These are phyloP conservation scores for Gastrolobium villosum DNA, from an alignment of 306 rosid species.

Conservation along the genomic window DNA sequence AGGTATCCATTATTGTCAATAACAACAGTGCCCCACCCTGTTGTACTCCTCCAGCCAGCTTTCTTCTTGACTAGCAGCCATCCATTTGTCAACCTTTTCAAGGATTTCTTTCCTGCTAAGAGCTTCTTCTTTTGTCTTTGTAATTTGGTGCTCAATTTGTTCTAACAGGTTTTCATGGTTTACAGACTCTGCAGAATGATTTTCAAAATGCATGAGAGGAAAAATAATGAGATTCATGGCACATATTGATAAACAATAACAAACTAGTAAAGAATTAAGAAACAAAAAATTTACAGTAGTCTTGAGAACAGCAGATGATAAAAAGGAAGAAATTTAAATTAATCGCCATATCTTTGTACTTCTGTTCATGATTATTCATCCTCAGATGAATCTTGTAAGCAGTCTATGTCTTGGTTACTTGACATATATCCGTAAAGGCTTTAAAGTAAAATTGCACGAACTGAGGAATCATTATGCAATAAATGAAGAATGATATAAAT, in stretches of 20 bases:
- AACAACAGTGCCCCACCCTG: slow-evolving; percentile 57
- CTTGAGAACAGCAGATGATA: neutral
- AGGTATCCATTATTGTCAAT: neutral
- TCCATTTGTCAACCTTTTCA: slow-evolving; percentile 84
- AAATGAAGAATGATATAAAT: slow-evolving; percentile 7
- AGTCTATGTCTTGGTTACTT: slow-evolving; percentile 1
- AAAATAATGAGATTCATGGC: neutral
- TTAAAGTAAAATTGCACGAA: neutral
- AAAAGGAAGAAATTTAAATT: slow-evolving; percentile 15
- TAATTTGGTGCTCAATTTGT: slow-evolving; percentile 68
- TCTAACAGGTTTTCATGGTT: slow-evolving; percentile 59
- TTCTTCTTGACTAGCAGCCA: slow-evolving; percentile 79
- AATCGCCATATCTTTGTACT: neutral
- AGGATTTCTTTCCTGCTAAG: slow-evolving; percentile 78
- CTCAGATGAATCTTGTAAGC: neutral
- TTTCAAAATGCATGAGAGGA: slow-evolving; percentile 8
- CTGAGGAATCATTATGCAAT: slow-evolving; percentile 11
- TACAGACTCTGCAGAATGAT: slow-evolving; percentile 50
- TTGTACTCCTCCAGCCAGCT: slow-evolving; percentile 92
- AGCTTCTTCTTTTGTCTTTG: slow-evolving; percentile 68
- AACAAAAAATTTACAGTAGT: neutral
- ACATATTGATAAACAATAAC: slow-evolving; percentile 11
- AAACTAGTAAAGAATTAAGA: neutral
- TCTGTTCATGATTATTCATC: slow-evolving; percentile 11
- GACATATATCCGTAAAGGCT: neutral